Percentiles rank a stretch among this genome's conserved stretches.
Evolutionary conservation across 2,329 filamentous ascomycete genomes (phyloP).

Genomic region (Graphilbum sp.): DNA sequence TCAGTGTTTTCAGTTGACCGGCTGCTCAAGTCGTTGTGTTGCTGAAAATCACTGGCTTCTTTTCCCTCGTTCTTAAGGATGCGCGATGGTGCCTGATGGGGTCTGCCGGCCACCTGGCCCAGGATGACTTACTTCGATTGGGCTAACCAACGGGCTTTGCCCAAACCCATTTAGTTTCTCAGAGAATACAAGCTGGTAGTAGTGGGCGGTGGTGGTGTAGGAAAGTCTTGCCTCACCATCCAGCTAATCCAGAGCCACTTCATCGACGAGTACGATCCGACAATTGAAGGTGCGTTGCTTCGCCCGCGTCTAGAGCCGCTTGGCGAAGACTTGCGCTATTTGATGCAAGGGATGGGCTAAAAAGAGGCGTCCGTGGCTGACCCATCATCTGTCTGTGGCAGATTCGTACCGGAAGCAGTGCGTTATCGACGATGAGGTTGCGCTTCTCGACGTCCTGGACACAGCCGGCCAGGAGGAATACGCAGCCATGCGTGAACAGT

Average conservation of each 20-base stretch:
- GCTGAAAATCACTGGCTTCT: no score
- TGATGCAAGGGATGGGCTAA: no score
- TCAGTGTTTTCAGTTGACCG: no score
- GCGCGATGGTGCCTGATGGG: no score
- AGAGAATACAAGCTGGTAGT: constrained; percentile 94
- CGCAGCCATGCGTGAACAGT: constrained; percentile 98
- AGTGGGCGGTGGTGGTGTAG: constrained; percentile 92
- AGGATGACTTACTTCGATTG: not conserved
- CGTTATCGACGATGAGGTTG: constrained; percentile 95
- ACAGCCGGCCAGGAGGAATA: constrained; percentile 98
- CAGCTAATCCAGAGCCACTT: constrained; percentile 94
- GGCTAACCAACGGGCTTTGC: not conserved
- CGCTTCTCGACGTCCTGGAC: constrained; percentile 92
- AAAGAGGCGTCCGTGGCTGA: no score
- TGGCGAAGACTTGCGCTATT: no score
- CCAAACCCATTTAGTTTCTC: constrained; percentile 55
- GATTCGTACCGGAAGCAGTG: constrained; percentile 99
- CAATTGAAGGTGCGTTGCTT: constrained; percentile 69
- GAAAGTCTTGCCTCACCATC: constrained; percentile 98
- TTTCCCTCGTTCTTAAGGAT: no score
- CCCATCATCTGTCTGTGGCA: no score
- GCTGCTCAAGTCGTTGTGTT: no score
- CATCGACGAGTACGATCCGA: constrained; percentile 98
- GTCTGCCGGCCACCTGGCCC: no score
- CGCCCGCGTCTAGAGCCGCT: no score